Evolutionary conservation across 192 early-diverging fungal genomes (phyloP).

Genomic region (Coemansia sp.): DNA sequence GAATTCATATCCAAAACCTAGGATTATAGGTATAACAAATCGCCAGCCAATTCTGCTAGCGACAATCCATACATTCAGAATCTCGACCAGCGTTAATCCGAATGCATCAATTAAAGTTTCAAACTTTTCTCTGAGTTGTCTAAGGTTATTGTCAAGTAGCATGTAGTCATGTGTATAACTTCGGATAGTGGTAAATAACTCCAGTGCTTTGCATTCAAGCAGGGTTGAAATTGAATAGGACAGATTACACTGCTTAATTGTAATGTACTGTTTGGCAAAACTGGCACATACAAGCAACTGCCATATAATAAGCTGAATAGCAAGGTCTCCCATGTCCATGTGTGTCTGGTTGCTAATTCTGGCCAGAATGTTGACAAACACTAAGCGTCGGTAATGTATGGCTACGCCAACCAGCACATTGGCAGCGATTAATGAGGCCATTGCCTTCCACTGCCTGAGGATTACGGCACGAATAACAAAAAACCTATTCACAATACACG

Average conservation of each 20-base stretch:
- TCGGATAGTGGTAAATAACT: neutral
- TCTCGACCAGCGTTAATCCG: neutral
- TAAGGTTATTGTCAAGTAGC: neutral
- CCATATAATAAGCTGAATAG: neutral
- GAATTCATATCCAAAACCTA: constrained; percentile 9
- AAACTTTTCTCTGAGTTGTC: neutral
- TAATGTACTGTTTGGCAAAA: neutral
- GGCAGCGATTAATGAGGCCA: neutral
- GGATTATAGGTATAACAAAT: constrained; percentile 23
- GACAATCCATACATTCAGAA: constrained; percentile 24
- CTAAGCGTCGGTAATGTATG: neutral
- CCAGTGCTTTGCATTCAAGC: neutral
- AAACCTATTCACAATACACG: neutral
- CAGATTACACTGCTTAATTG: neutral
- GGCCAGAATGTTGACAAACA: neutral
- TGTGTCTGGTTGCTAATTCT: neutral
- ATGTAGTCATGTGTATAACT: neutral
- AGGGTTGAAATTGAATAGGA: neutral
- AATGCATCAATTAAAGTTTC: neutral
- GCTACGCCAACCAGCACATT: neutral
- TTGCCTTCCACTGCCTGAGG: neutral
- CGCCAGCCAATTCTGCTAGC: constrained; percentile 31
- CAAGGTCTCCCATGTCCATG: neutral
- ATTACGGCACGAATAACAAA: neutral
- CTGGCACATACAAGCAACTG: neutral